These are phyloP conservation scores for Azolla pinnata DNA, from an alignment of 75 land plant species.

Conservation along the genomic window DNA sequence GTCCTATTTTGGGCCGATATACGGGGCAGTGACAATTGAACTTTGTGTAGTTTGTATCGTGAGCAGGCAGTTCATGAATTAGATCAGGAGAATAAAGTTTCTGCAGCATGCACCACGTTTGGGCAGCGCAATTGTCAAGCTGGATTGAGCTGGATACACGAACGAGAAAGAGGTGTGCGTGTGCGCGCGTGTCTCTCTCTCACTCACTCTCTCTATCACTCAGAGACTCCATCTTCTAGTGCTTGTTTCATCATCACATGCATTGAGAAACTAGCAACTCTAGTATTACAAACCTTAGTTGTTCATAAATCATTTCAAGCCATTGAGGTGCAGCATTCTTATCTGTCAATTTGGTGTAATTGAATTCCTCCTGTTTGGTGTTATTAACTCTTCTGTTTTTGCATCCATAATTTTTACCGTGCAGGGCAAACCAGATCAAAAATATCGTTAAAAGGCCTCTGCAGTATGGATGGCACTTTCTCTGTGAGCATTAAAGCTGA, in stretches of 20 bases:
- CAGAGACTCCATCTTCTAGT: no score
- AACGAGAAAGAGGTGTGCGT: no score
- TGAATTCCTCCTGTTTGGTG: no score
- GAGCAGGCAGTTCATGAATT: slow-evolving; percentile 4
- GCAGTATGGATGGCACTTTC: background rate
- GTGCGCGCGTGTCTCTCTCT: no score
- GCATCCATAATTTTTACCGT: no score
- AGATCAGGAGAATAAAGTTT: background rate
- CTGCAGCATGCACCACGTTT: background rate
- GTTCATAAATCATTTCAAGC: no score
- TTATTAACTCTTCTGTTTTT: no score
- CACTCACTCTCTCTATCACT: no score
- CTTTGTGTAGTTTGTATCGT: background rate
- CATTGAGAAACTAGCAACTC: background rate
- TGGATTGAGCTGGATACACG: slow-evolving; percentile 3
- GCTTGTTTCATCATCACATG: no score
- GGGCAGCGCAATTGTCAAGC: background rate
- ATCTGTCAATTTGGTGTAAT: no score
- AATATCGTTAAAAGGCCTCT: background rate
- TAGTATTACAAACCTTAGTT: no score
- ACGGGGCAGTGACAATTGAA: background rate
- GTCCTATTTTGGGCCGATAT: background rate
- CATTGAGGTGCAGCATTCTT: no score
- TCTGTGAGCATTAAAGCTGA: background rate
- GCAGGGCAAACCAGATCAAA: background rate